Evolutionary conservation across 1,284 basidiomycete genomes (phyloP), one percentile per base, ranked within the genome.

Genomic region (Cryptococcus sp.): DNA sequence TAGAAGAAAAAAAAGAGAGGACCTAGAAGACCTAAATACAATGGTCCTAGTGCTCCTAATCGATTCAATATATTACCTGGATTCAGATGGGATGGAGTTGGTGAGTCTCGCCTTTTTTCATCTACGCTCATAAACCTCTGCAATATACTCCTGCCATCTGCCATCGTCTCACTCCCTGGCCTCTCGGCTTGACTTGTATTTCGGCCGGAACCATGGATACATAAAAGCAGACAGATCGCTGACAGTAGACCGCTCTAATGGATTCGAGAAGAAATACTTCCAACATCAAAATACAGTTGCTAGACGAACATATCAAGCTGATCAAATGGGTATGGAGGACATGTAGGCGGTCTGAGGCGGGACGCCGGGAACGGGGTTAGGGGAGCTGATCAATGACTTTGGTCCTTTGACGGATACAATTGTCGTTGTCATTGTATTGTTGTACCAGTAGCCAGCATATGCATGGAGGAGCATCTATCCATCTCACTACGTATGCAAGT

Each of bases 61-160:
- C 84, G 94, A 9, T 98, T 94, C 73, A 86, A 86, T 22, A 97
- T 99, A 59, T 85, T 83, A 51, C 96, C 94, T 11, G 94, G 94
- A 0, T 93, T 93, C 70, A 81, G 94, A 62, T 98, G 93, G 94
- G 94, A 98, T 70, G 91, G 91, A 43, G 91, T 93, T 52, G 89
- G 90, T 91, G 63, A 69, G 83, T 83, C 2, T 23, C 46, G 53
- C 18, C 22, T 46, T 24, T 4, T 43, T 32, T n/a, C 36, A 5
- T 7, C 36, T 39, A n/a, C n/a, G n/a, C 11, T 28, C 28, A 28
- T 28, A 4, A 4, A 28, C 11, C 28, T 28, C 28, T 28, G 5
- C 28, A 5, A 4, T 11, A 4, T 11, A 4, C 28, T 28, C 28
- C 28, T 28, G n/a, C n/a, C n/a, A n/a, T n/a, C n/a, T n/a, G n/a